Evolutionary conservation across 345 rosid genomes (phyloP).

Genomic region (Capsella bursapastoris): DNA sequence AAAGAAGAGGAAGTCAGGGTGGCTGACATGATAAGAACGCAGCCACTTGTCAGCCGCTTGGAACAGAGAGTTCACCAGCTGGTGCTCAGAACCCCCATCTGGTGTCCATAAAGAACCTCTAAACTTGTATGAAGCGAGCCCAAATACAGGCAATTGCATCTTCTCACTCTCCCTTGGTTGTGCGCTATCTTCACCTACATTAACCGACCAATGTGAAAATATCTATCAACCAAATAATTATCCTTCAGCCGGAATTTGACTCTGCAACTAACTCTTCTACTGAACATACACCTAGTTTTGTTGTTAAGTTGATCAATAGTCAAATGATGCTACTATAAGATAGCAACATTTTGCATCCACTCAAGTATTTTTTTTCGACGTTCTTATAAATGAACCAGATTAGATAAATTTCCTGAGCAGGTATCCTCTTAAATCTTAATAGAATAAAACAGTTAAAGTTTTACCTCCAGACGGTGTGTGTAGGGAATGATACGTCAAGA

Average conservation of each 20-base stretch:
- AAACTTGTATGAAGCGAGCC: conserved; percentile 79
- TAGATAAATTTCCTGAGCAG: conserved; percentile 7
- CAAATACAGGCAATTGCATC: conserved; percentile 62
- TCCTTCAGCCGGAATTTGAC: not conserved
- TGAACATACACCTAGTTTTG: conserved; percentile 22
- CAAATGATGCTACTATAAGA: conserved; percentile 1
- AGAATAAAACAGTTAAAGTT: not conserved
- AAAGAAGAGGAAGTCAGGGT: conserved; percentile 84
- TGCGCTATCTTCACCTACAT: conserved; percentile 44
- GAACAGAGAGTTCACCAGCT: conserved; percentile 51
- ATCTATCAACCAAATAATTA: conserved; percentile 2
- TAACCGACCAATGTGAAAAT: not conserved
- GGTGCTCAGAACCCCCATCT: conserved; percentile 53
- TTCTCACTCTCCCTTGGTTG: conserved; percentile 42
- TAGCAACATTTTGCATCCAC: not conserved
- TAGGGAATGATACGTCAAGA: conserved; percentile 77
- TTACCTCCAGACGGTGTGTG: conserved; percentile 47
- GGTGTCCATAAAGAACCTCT: conserved; percentile 76
- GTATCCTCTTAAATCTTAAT: not conserved
- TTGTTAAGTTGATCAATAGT: conserved; percentile 3
- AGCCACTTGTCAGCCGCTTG: conserved; percentile 69
- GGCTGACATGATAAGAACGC: conserved; percentile 55
- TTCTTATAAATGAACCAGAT: not conserved
- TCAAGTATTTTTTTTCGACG: conserved; percentile 1
- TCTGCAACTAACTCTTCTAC: not conserved